Evolutionary conservation across 129 eudicot species (phyloP).

Genomic region (Tagetes erecta): DNA sequence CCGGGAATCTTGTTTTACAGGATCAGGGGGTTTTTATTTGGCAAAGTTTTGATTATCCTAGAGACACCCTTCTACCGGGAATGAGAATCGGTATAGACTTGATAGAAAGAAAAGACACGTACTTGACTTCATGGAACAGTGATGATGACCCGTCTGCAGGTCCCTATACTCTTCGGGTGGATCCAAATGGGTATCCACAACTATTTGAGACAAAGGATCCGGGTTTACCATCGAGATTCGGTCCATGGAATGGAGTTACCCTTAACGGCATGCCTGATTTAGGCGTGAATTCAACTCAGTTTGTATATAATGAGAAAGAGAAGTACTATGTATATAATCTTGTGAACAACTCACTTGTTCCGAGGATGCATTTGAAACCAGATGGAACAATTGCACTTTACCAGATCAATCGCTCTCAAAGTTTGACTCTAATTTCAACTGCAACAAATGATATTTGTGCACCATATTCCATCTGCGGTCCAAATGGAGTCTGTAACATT

Average conservation of each 20-base stretch:
- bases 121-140: conserved; percentile 35
- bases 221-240: conserved; percentile 36
- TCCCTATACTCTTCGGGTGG: conserved; percentile 17
- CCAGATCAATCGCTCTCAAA: conserved; percentile 31
- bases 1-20: conserved; percentile 40
- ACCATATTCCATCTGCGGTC: conserved; percentile 47
- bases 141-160: conserved; percentile 43
- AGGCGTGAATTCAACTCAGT: conserved; percentile 22
- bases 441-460: conserved; percentile 39
- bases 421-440: conserved; percentile 28
- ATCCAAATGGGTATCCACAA: conserved; percentile 29
- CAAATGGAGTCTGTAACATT: conserved; percentile 48
- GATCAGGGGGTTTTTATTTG: conserved; percentile 23
- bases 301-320: conserved; percentile 30
- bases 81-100: conserved; percentile 26
- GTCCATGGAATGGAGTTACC: conserved; percentile 57
- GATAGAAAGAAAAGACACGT: background rate
- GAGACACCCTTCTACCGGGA: conserved; percentile 30
- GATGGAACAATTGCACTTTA: conserved; percentile 27
- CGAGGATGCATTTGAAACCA: conserved; percentile 30
- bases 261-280: conserved; percentile 43
- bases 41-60: conserved; percentile 46
- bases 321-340: conserved; percentile 30
- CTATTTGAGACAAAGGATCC: conserved; percentile 23
- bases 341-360: conserved; percentile 24